A percentile compares a stretch with the other conserved stretches of the same genome.
Conservation (phyloP, 345 rosid species). For the Kernera saxatilis region DNA sequence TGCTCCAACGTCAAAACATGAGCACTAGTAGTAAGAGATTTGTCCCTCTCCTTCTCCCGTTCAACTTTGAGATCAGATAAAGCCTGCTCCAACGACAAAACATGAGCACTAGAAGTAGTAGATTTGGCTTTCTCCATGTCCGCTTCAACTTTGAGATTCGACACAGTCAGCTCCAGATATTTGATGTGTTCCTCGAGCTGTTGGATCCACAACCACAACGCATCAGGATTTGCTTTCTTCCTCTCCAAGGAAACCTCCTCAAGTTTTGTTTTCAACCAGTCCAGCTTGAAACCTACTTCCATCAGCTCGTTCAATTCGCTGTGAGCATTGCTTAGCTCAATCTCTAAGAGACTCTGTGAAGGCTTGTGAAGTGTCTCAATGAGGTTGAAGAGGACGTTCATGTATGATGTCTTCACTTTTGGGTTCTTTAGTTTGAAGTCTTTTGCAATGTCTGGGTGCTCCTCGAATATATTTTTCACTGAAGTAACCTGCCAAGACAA, state of each 20-base stretch:
- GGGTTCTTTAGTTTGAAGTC: too few relatives aligned
- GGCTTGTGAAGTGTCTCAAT: background rate
- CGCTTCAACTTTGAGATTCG: background rate
- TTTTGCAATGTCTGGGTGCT: too few relatives aligned
- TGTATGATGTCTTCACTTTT: background rate
- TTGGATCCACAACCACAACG: too few relatives aligned
- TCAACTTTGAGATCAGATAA: too few relatives aligned
- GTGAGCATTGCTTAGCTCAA: background rate
- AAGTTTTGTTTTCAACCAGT: conserved; percentile 6
- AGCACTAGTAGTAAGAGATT: too few relatives aligned
- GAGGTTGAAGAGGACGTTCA: background rate
- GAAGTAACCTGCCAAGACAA: background rate
- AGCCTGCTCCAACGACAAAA: too few relatives aligned
- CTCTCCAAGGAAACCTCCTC: background rate
- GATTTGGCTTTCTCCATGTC: background rate
- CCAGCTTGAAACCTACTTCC: background rate
- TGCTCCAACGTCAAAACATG: too few relatives aligned
- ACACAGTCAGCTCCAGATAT: background rate
- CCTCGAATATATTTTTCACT: background rate
- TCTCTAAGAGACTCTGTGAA: background rate
- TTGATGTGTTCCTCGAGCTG: background rate
- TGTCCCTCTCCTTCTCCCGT: too few relatives aligned
- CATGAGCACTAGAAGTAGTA: too few relatives aligned
- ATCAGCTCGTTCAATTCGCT: background rate
- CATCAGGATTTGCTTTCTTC: background rate